phyloP scores from a whole-genome alignment of 495 filamentous ascomycete species.

The Aspergillus cristatus region DNA sequence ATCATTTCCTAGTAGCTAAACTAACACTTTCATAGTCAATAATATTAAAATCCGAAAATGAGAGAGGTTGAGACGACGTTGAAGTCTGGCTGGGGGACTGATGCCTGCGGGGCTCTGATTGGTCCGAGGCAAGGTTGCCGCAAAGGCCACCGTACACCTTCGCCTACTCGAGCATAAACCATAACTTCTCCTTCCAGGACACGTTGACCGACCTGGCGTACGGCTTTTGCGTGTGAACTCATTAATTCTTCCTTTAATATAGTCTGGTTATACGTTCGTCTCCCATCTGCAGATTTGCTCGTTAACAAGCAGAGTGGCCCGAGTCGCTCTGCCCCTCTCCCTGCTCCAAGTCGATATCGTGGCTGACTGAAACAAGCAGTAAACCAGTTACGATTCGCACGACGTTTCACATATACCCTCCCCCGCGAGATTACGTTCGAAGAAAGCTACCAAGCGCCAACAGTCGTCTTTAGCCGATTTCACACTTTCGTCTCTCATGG shows the following conservation, averaged over 20 bases:
- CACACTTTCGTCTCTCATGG: constrained; percentile 28
- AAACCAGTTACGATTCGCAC: constrained; percentile 12
- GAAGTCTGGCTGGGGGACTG: no score
- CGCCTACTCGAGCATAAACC: constrained; percentile 17
- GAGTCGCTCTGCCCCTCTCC: constrained; percentile 5
- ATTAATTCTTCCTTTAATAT: no score
- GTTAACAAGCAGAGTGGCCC: constrained; percentile 10
- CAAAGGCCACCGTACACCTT: constrained; percentile 36
- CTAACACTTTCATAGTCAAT: no score
- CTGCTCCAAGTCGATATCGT: neutral
- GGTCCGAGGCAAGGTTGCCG: constrained; percentile 16
- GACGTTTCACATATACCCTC: constrained; percentile 1
- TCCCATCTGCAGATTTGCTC: constrained; percentile 1
- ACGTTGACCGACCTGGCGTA: no score
- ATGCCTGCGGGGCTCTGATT: constrained; percentile 22
- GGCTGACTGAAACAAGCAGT: constrained; percentile 11
- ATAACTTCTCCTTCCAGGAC: constrained; percentile 1
- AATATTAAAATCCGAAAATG: no score
- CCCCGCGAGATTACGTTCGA: neutral
- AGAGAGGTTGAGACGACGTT: no score
- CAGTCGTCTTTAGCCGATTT: constrained; percentile 1
- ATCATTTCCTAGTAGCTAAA: no score
- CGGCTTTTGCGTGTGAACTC: no score
- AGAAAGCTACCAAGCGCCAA: neutral
- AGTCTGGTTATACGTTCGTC: no score